These are phyloP conservation scores for Alternaria infectoria DNA, from an alignment of 2,329 filamentous ascomycete species.

Conservation along the genomic window DNA sequence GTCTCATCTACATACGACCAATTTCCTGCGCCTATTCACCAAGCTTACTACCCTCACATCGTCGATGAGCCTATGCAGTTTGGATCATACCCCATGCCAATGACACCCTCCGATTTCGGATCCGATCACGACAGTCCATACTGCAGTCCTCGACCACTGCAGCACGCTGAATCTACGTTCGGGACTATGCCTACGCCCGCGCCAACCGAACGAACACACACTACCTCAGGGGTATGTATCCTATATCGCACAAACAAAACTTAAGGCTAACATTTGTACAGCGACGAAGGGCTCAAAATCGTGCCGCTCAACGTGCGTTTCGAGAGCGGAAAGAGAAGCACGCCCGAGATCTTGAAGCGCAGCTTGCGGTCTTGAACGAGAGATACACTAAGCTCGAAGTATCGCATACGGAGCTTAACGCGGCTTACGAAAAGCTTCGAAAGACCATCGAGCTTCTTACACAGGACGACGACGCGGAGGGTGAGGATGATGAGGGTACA, in stretches of 20 bases:
- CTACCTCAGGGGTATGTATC: slow-evolving; percentile 47
- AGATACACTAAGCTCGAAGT: slow-evolving; percentile 63
- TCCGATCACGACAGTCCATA: slow-evolving; percentile 49
- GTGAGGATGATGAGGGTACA: slow-evolving; percentile 34
- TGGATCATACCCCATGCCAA: slow-evolving; percentile 43
- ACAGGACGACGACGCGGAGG: slow-evolving; percentile 41
- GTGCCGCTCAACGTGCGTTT: slow-evolving; percentile 67
- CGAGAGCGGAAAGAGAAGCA: slow-evolving; percentile 69
- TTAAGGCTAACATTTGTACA: slow-evolving; percentile 35
- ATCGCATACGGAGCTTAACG: slow-evolving; percentile 56
- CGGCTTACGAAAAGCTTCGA: slow-evolving; percentile 50
- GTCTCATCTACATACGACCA: slow-evolving; percentile 48
- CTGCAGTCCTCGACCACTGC: slow-evolving; percentile 44
- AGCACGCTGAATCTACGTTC: slow-evolving; percentile 34
- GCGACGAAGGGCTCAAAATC: slow-evolving; percentile 66
- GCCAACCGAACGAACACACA: slow-evolving; percentile 42
- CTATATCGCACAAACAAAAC: neutral
- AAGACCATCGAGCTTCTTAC: slow-evolving; percentile 48
- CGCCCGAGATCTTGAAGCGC: slow-evolving; percentile 67
- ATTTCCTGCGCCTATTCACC: slow-evolving; percentile 40
- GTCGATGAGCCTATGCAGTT: slow-evolving; percentile 42
- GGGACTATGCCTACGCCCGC: slow-evolving; percentile 22
- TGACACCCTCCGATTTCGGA: slow-evolving; percentile 49
- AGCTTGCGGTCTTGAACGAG: slow-evolving; percentile 61
- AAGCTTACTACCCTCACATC: slow-evolving; percentile 43